phyloP scores from a whole-genome alignment of 768 basidiomycete genomes.

The Lactarius tabidus region DNA sequence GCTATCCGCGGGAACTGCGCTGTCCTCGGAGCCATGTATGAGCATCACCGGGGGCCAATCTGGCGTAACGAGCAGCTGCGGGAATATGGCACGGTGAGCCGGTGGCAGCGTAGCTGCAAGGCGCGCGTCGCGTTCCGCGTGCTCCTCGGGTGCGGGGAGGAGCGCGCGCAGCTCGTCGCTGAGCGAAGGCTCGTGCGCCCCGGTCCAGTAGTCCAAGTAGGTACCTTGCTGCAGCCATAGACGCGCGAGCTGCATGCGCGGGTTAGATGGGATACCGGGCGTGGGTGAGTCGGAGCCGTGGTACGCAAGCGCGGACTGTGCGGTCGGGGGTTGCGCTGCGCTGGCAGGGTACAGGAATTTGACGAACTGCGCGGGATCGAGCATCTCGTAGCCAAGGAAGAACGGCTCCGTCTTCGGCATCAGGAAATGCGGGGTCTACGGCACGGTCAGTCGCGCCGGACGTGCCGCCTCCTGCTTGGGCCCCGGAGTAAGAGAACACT shows the following conservation, averaged over 20 bases:
- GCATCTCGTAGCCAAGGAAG: conserved; percentile 51
- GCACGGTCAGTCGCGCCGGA: too few relatives aligned
- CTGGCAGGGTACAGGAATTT: conserved; percentile 47
- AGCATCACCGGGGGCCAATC: conserved; percentile 47
- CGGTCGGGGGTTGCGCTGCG: conserved; percentile 27
- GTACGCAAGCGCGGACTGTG: conserved; percentile 47
- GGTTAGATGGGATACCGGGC: conserved; percentile 59
- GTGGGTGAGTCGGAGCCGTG: conserved; percentile 42
- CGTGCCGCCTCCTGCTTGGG: too few relatives aligned
- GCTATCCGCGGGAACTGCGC: conserved; percentile 42
- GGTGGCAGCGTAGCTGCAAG: conserved; percentile 29
- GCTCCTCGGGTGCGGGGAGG: conserved; percentile 4
- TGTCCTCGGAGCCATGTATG: conserved; percentile 47
- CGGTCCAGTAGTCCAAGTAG: conserved; percentile 57
- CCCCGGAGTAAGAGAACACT: conserved; percentile 12
- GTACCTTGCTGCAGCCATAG: conserved; percentile 57
- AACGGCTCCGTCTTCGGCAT: conserved; percentile 46
- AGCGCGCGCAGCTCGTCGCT: conserved; percentile 39
- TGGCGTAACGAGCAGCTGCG: conserved; percentile 39
- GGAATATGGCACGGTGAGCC: conserved; percentile 40
- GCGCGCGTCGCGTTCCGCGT: neutral
- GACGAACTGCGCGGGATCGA: conserved; percentile 45
- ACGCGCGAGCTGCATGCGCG: conserved; percentile 54
- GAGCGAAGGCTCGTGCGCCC: conserved; percentile 41
- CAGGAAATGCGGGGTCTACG: conserved; percentile 53